These are phyloP conservation scores for Tetrapisispora namnaoensis DNA, from an alignment of 805 yeast species.

Conservation along the genomic window DNA sequence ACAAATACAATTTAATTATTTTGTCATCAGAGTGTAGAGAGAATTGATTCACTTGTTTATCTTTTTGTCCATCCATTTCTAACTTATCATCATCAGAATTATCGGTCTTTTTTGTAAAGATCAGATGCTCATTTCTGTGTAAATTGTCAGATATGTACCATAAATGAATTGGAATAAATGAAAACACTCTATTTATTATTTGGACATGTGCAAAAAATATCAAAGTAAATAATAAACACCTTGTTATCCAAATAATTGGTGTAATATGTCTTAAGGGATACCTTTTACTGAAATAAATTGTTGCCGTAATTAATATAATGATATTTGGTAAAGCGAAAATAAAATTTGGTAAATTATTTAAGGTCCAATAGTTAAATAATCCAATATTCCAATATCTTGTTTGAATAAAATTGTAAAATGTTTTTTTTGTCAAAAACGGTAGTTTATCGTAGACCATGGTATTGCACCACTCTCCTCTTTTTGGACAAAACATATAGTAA, in stretches of 20 bases:
- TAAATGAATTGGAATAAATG: constrained; percentile 65
- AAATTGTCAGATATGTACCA: constrained; percentile 54
- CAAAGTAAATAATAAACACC: constrained; percentile 40
- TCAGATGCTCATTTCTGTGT: constrained; percentile 9
- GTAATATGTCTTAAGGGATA: constrained; percentile 30
- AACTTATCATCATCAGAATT: not conserved
- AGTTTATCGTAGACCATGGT: constrained; percentile 32
- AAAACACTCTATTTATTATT: constrained; percentile 67
- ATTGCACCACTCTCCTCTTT: constrained; percentile 71
- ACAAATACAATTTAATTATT: constrained; percentile 32
- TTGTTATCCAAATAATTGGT: constrained; percentile 37
- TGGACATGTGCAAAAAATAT: constrained; percentile 71
- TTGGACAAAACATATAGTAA: constrained; percentile 55
- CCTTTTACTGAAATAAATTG: constrained; percentile 30
- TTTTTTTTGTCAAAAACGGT: constrained; percentile 17
- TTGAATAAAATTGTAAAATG: constrained; percentile 66
- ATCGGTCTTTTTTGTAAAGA: not conserved
- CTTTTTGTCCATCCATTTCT: not conserved
- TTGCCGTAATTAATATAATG: constrained; percentile 34
- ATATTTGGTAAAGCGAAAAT: constrained; percentile 63
- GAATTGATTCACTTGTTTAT: not conserved
- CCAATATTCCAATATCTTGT: constrained; percentile 78
- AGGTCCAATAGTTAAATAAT: constrained; percentile 72
- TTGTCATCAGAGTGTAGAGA: constrained; percentile 8
- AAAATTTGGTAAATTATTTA: constrained; percentile 75